Evolutionary conservation across 495 filamentous ascomycete genomes (phyloP), one percentile per base, ranked within the genome.

Genomic region (Penicillium chermesinum): DNA sequence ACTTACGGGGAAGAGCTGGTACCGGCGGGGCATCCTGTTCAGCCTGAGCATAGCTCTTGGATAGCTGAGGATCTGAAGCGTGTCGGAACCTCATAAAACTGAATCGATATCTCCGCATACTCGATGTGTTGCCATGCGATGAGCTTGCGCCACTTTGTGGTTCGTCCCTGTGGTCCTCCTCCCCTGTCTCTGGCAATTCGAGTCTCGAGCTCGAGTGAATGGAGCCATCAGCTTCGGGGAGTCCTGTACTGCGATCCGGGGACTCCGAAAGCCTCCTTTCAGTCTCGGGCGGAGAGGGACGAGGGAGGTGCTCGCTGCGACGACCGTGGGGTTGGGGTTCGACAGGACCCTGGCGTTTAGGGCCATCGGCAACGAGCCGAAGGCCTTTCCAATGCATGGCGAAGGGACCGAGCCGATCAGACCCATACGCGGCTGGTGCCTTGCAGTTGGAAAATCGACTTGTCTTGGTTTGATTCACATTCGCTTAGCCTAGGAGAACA

Each of bases 21-120:
- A 94, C 69, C 8, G 87, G 87, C 35, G 88, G 89, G n/a, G 74
- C 61, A 44, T 75, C 72, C 43, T 79, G 70, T 32, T 47, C 53
- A 32, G 76, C 85, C 52, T 88, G 85, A 46, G 86, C 79, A 63
- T 84, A 89, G 36, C 87, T 86, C 58, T 84, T 88, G 8, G 88
- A 89, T 42, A 96, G 74, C 60, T 95, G 89, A 38, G 93, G 87
- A 65, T 98, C 93, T 13, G 91, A 96, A 39, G 88, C 90, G 80
- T 96, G 87, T 40, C 91, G 84, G 59, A 95, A 85, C 63, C 85
- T 88, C 68, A 95, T 78, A 69, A 96, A 83, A 62, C 86, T 93
- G 63, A 96, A 96, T 27, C 91, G 84, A 49, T 84, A 70, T 18
- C 65, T 64, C 41, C 64, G 63, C 54, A 65, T 39, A 46, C 50